Conservation (phyloP, 2,329 filamentous ascomycete species). For the Aspergillus aculeatus region DNA sequence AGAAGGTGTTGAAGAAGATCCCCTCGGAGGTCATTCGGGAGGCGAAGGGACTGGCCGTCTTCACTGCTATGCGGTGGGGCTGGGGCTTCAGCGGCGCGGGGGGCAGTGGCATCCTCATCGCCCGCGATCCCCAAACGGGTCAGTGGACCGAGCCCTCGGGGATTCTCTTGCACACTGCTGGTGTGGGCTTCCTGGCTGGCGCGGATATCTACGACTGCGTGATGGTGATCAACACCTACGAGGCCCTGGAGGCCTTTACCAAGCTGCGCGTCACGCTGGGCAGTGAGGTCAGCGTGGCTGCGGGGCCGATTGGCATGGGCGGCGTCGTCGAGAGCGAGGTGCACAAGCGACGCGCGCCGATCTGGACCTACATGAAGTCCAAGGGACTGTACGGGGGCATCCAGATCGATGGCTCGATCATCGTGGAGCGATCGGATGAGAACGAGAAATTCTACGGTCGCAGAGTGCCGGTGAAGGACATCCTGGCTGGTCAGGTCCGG, state of each 20-base stretch:
- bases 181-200: slow-evolving; percentile 81
- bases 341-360: slow-evolving; percentile 65
- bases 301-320: slow-evolving; percentile 74
- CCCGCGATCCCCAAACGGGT: slow-evolving; percentile 73
- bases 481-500: slow-evolving; percentile 55
- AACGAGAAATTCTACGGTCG: slow-evolving; percentile 80
- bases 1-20: slow-evolving; percentile 73
- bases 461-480: slow-evolving; percentile 57
- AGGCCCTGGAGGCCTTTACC: slow-evolving; percentile 79
- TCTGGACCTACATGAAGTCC: slow-evolving; percentile 85
- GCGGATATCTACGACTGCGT: slow-evolving; percentile 95
- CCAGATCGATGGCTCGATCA: slow-evolving; percentile 78
- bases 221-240: slow-evolving; percentile 84
- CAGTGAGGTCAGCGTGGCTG: slow-evolving; percentile 71
- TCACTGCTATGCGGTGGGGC: slow-evolving; percentile 91
- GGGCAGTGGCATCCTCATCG: slow-evolving; percentile 81
- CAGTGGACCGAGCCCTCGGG: slow-evolving; percentile 88
- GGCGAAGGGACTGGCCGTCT: slow-evolving; percentile 84
- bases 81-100: slow-evolving; percentile 91
- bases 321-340: slow-evolving; percentile 68
- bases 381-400: slow-evolving; percentile 78
- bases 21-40: slow-evolving; percentile 80
- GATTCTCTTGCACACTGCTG: slow-evolving; percentile 83
- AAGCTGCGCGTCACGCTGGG: slow-evolving; percentile 75
- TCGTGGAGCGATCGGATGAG: slow-evolving; percentile 79